Evolutionary conservation across 164 flowering plant genomes (phyloP), one percentile per base, ranked within the genome.

Genomic region (Vitis cinerea): DNA sequence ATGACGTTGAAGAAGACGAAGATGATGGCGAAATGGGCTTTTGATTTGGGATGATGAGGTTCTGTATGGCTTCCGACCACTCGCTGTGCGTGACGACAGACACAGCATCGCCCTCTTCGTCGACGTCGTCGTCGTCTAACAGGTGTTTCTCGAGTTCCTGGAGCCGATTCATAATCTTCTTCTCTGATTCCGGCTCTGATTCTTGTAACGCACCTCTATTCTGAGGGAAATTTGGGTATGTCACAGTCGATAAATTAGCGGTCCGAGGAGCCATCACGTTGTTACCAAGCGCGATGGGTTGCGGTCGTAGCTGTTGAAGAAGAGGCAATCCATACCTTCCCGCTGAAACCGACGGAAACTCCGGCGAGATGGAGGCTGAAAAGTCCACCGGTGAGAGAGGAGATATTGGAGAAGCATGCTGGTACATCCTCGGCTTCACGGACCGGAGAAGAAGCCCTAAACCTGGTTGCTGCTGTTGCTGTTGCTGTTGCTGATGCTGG

Each of bases 1-100:
- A 65, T 1, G 85, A 62, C 2, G 83, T 66, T 0, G 79, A 61
- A 0, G 83, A 77, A 0, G 87, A 81, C 3, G 79, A 79, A 10
- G 50, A 69, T 1, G 75, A 59, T 1, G 83, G 75, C 8, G 86
- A 70, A 59, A 73, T 29, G 12, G 70, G 68, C 7, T 74, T 74
- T 57, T 77, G 77, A 12, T 37, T 62, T n/a, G 82, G 77, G 53
- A 48, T 57, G 4, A 88, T 79, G 14, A 90, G 84, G 55, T 72
- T 88, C 72, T 88, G 89, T 62, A 89, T 80, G 30, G 91, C 82
- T 48, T 89, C 97, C n/a, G 89, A 89, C 97, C 97, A 92, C 73
- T 88, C 97, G 77, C 86, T 89, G 74, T 75, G 77, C 0, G 89
- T 83, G 29, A 92, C 75, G 3, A 76, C 88, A 0, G 97, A 91